Evolutionary conservation across 2,329 filamentous ascomycete genomes (phyloP).

Genomic region (Periglandula ipomoeae): DNA sequence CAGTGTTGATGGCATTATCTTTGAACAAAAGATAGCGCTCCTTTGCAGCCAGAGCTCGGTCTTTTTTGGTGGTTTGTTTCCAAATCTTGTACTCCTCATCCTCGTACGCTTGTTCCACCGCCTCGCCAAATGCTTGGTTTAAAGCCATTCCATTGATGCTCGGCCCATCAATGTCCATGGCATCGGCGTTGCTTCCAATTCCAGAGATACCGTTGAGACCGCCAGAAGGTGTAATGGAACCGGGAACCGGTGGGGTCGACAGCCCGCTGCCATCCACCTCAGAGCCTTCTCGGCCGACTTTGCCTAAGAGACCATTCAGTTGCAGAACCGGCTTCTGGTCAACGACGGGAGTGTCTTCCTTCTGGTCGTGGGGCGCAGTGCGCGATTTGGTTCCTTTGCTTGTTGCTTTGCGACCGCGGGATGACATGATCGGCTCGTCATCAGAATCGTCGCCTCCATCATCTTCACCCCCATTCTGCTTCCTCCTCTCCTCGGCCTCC

Average conservation of each 20-base stretch:
- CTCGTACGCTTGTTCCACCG: slow-evolving; percentile 67
- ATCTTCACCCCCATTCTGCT: slow-evolving; percentile 76
- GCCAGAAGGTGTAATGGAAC: slow-evolving; percentile 62
- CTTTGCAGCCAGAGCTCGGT: slow-evolving; percentile 76
- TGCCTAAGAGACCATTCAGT: slow-evolving; percentile 53
- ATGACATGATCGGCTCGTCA: slow-evolving; percentile 97
- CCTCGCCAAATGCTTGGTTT: slow-evolving; percentile 54
- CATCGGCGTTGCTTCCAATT: slow-evolving; percentile 66
- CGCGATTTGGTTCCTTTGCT: slow-evolving; percentile 70
- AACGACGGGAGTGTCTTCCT: slow-evolving; percentile 68
- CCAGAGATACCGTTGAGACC: slow-evolving; percentile 59
- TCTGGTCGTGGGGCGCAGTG: slow-evolving; percentile 62
- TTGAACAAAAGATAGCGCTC: slow-evolving; percentile 82
- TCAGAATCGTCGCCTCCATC: slow-evolving; percentile 87
- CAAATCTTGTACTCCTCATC: slow-evolving; percentile 96
- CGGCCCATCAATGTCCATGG: slow-evolving; percentile 78
- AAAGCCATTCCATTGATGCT: slow-evolving; percentile 58
- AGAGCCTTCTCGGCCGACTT: slow-evolving; percentile 58
- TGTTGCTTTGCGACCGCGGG: slow-evolving; percentile 73
- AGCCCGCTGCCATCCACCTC: slow-evolving; percentile 81
- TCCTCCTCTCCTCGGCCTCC: slow-evolving; percentile 75
- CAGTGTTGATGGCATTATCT: slow-evolving; percentile 71
- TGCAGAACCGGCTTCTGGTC: slow-evolving; percentile 68
- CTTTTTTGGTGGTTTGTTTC: slow-evolving; percentile 98
- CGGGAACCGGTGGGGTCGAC: slow-evolving; percentile 66